A percentile compares a stretch with the other conserved stretches of the same genome.
Conservation (phyloP, 2,329 filamentous ascomycete species). For the Chrysoporthe austroafricana region DNA sequence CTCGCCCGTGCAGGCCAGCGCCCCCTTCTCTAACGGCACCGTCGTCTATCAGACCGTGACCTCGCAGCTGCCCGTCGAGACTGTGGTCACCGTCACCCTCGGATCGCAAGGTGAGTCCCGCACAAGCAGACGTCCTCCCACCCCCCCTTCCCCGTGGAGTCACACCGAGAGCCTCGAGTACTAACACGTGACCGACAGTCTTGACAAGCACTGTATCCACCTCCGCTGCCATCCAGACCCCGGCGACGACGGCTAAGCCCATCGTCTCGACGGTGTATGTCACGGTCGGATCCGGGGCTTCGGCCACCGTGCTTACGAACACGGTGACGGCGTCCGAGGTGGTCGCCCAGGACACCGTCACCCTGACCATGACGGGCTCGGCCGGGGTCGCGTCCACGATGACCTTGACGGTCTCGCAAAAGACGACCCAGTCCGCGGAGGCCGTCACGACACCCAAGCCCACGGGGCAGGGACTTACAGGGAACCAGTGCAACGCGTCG, state of each 20-base stretch:
- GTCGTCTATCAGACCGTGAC: slow-evolving; percentile 15
- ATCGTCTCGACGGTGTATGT: slow-evolving; percentile 26
- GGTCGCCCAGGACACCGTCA: slow-evolving; percentile 23
- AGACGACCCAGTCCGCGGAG: slow-evolving; percentile 18
- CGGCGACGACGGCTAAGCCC: slow-evolving; percentile 13
- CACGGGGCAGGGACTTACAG: slow-evolving; percentile 5
- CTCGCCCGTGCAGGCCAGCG: not conserved
- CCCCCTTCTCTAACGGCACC: not conserved
- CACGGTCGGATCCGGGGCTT: slow-evolving; percentile 19
- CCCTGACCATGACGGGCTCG: slow-evolving; percentile 21
- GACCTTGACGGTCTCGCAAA: slow-evolving; percentile 22
- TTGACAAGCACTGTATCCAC: slow-evolving; percentile 24
- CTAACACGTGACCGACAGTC: not conserved
- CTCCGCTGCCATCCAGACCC: slow-evolving; percentile 20
- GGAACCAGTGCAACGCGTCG: slow-evolving; percentile 22
- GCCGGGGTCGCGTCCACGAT: slow-evolving; percentile 25
- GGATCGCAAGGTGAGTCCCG: slow-evolving; percentile 16
- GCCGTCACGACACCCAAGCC: slow-evolving; percentile 13
- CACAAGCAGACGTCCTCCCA: not conserved
- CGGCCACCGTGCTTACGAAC: slow-evolving; percentile 20
- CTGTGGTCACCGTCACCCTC: slow-evolving; percentile 25
- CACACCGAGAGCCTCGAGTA: not conserved
- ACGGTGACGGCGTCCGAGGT: slow-evolving; percentile 24
- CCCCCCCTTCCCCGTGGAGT: too few relatives aligned
- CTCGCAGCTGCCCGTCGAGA: slow-evolving; percentile 25